phyloP scores from a whole-genome alignment of 352 stramenopile genomes.

The Achlya hypogyna region DNA sequence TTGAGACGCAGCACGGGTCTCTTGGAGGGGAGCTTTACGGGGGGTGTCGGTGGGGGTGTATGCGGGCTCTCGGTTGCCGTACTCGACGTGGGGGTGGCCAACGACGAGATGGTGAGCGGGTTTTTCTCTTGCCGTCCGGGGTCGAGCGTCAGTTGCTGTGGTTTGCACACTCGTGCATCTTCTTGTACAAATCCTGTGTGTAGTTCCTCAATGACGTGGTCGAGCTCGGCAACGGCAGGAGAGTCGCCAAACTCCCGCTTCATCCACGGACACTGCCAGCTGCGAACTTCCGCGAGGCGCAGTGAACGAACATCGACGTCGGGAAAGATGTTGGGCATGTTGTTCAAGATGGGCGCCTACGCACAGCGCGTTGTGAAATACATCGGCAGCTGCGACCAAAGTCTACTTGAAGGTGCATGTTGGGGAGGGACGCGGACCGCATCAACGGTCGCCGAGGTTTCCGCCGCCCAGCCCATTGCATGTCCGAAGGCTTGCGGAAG shows the following conservation, averaged over 20 bases:
- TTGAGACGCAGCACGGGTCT: slow-evolving; percentile 64
- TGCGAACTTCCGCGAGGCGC: slow-evolving; percentile 72
- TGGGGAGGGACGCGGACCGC: slow-evolving; percentile 3
- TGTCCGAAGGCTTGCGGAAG: background rate
- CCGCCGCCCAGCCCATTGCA: background rate
- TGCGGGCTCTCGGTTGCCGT: slow-evolving; percentile 8
- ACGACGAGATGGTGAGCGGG: background rate
- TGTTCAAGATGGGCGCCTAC: too few relatives aligned
- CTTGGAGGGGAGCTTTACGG: slow-evolving; percentile 25
- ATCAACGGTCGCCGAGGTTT: background rate
- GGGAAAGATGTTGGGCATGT: slow-evolving; percentile 53
- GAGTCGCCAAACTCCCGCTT: slow-evolving; percentile 22
- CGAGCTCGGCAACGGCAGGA: slow-evolving; percentile 1
- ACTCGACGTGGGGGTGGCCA: slow-evolving; percentile 12
- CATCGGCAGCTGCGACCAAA: too few relatives aligned
- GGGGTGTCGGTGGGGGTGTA: background rate
- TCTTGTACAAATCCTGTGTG: slow-evolving; percentile 1
- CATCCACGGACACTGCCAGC: slow-evolving; percentile 73
- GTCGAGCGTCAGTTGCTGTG: background rate
- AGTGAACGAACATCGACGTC: slow-evolving; percentile 72
- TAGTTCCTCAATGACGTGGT: slow-evolving; percentile 16
- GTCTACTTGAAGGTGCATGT: slow-evolving; percentile 18
- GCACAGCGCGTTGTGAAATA: too few relatives aligned
- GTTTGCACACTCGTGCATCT: background rate
- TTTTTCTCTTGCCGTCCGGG: background rate